These are phyloP conservation scores for Spathaspora arborariae DNA, from an alignment of 805 yeast genomes.

Conservation along the genomic window DNA sequence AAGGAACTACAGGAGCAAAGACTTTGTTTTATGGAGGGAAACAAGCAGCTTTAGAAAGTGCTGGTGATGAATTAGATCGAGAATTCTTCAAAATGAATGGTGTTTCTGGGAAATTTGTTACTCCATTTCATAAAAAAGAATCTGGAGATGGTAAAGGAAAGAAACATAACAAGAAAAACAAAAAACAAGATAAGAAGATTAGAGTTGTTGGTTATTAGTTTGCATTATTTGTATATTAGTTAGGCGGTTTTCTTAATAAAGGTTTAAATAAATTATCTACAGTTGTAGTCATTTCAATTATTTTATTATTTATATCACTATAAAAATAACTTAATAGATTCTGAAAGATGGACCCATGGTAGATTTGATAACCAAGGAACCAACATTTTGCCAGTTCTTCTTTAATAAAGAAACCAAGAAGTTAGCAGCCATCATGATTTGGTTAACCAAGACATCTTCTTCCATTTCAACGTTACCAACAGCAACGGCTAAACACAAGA, in stretches of 20 bases:
- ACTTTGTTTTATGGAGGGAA: conserved; percentile 71
- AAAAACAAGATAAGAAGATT: conserved; percentile 52
- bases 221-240: neutral
- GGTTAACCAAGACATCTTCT: conserved; percentile 93
- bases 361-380: conserved; percentile 97
- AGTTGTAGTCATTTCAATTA: neutral
- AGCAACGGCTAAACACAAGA: conserved; percentile 98
- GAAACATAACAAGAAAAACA: conserved; percentile 75
- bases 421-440: conserved; percentile 98
- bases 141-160: conserved; percentile 27
- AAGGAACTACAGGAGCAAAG: conserved; percentile 36
- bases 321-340: conserved; percentile 65
- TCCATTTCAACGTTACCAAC: conserved; percentile 99
- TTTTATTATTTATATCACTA: neutral
- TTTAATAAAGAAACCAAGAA: conserved; percentile 97
- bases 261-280: neutral
- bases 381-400: conserved; percentile 99
- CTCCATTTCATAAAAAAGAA: conserved; percentile 68
- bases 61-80: conserved; percentile 78
- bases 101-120: conserved; percentile 57
- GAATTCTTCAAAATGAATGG: conserved; percentile 75
- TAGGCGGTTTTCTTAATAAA: neutral
- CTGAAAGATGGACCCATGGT: conserved; percentile 99
- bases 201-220: conserved; percentile 24
- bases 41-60: conserved; percentile 73